A percentile compares a stretch with the other conserved stretches of the same genome.
These are phyloP conservation scores for Discostella pseudostelligera DNA, from an alignment of 108 stramenopile species.

Conservation along the genomic window DNA sequence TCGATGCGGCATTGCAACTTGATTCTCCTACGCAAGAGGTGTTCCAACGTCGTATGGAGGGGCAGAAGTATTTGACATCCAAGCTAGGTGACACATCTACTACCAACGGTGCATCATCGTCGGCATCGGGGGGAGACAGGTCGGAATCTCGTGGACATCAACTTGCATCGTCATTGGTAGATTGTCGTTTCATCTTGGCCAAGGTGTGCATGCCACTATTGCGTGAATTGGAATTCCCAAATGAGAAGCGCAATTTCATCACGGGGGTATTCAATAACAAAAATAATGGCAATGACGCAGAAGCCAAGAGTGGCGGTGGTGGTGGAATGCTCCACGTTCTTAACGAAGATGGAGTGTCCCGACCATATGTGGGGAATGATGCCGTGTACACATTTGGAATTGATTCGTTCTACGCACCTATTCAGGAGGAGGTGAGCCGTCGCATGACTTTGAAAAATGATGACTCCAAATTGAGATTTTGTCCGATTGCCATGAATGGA, in stretches of 20 bases:
- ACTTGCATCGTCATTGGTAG: slow-evolving; percentile 38
- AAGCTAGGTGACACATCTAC: slow-evolving; percentile 19
- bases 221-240: slow-evolving; percentile 47
- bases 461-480: slow-evolving; percentile 29
- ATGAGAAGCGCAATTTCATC: slow-evolving; percentile 30
- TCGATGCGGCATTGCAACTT: slow-evolving; percentile 26
- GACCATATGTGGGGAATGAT: slow-evolving; percentile 46
- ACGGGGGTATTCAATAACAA: slow-evolving; percentile 15
- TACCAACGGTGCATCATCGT: not conserved
- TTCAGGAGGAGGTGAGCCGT: slow-evolving; percentile 47
- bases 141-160: not conserved
- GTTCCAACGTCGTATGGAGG: slow-evolving; percentile 20
- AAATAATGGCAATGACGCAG: not conserved
- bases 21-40: slow-evolving; percentile 34
- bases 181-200: slow-evolving; percentile 50
- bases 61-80: slow-evolving; percentile 36
- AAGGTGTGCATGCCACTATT: slow-evolving; percentile 56
- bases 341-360: slow-evolving; percentile 13
- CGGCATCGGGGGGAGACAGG: too few relatives aligned
- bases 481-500: slow-evolving; percentile 47
- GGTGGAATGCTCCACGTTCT: slow-evolving; percentile 36
- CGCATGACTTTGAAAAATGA: slow-evolving; percentile 28
- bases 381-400: slow-evolving; percentile 47
- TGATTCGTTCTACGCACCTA: slow-evolving; percentile 39
- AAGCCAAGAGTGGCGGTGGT: not conserved